These are phyloP conservation scores for Hymenoscyphus scutula DNA, from an alignment of 2,329 filamentous ascomycete genomes.

Conservation along the genomic window DNA sequence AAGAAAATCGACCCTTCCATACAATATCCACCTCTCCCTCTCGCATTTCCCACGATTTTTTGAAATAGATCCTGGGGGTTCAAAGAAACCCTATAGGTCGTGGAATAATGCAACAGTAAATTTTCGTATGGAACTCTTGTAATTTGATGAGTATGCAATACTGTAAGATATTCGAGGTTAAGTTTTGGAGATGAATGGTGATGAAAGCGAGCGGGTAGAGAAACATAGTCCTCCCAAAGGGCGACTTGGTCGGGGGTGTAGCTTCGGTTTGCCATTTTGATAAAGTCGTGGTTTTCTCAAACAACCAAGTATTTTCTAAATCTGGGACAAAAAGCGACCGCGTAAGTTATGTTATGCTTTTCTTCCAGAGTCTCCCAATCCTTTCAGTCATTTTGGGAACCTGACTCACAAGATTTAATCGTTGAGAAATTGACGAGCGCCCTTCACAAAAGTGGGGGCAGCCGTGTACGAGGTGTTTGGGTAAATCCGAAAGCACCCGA, in stretches of 20 bases:
- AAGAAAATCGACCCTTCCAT: constrained; percentile 58
- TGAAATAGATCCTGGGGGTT: constrained; percentile 30
- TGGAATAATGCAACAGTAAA: constrained; percentile 30
- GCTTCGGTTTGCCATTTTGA: neutral
- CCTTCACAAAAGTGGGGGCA: neutral
- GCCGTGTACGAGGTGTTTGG: neutral
- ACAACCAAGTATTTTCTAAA: neutral
- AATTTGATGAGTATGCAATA: constrained; percentile 29
- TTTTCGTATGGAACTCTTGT: constrained; percentile 32
- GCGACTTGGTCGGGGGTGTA: constrained; percentile 20
- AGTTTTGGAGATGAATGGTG: constrained; percentile 17
- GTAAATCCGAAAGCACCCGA: neutral
- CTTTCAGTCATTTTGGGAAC: neutral
- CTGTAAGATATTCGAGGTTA: constrained; percentile 26
- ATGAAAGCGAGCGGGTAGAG: constrained; percentile 24
- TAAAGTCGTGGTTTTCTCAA: neutral
- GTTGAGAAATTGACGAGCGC: neutral
- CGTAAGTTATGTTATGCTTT: neutral
- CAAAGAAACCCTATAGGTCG: constrained; percentile 20
- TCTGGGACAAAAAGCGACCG: neutral
- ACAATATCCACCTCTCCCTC: constrained; percentile 56
- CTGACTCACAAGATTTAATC: neutral
- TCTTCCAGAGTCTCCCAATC: neutral
- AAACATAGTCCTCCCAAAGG: constrained; percentile 27
- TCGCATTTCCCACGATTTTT: constrained; percentile 28